Conservation (phyloP, 495 filamentous ascomycete genomes). For the Platismatia glauca region DNA sequence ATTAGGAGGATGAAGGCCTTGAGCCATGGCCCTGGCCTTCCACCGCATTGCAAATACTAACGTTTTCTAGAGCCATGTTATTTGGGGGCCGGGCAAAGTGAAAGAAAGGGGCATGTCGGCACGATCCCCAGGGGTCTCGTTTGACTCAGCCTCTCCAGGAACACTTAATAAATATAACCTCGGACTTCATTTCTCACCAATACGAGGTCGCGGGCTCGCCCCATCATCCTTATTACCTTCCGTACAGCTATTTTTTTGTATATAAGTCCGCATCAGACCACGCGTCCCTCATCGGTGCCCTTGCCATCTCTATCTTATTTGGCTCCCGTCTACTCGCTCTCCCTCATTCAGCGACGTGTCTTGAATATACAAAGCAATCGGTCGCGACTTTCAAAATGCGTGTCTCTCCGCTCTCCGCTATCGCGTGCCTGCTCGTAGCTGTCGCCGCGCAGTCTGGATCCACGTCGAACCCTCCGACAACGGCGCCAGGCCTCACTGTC, state of each 20-base stretch:
- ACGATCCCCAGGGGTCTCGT: constrained; percentile 1
- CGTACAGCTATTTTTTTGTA: not conserved
- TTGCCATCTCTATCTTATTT: not conserved
- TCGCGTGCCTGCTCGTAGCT: constrained; percentile 35
- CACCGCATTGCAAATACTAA: not conserved
- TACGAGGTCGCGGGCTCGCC: not conserved
- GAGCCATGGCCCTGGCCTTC: not conserved
- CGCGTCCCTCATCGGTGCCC: not conserved
- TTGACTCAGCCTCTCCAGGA: not conserved
- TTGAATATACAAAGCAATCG: not conserved
- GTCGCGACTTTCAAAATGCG: constrained; percentile 35
- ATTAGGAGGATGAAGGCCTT: not conserved
- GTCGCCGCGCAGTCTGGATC: constrained; percentile 27
- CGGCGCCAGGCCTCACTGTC: constrained; percentile 40
- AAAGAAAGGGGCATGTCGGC: too few species aligned
- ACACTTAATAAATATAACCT: too few species aligned
- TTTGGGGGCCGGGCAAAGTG: not conserved
- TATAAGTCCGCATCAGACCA: not conserved
- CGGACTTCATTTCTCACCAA: not conserved
- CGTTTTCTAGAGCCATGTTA: not conserved
- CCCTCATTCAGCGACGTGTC: not conserved
- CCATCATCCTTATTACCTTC: not conserved
- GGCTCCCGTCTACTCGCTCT: not conserved
- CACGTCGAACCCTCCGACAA: constrained; percentile 46
- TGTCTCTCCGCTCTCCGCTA: constrained; percentile 29